These are phyloP conservation scores for Mycena pura DNA, from an alignment of 768 basidiomycete genomes.

Conservation along the genomic window DNA sequence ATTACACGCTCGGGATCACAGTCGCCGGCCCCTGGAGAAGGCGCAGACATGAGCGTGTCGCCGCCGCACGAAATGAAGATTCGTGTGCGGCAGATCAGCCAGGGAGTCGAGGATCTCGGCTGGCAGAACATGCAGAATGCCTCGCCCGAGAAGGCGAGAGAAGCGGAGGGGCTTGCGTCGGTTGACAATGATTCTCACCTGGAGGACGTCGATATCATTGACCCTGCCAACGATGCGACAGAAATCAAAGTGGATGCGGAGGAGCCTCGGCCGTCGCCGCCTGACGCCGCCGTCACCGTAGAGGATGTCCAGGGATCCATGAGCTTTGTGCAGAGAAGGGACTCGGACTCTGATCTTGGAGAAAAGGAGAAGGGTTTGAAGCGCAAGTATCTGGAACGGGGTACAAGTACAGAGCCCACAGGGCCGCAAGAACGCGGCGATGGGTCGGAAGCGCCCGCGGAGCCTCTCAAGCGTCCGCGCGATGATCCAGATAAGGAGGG, in stretches of 20 bases:
- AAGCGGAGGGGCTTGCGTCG: conserved; percentile 27
- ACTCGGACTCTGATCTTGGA: conserved; percentile 52
- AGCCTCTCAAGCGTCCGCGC: conserved; percentile 24
- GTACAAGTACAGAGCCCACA: conserved; percentile 66
- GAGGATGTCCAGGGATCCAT: conserved; percentile 14
- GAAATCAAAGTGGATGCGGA: conserved; percentile 30
- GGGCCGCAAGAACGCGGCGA: conserved; percentile 47
- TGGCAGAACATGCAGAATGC: conserved; percentile 61
- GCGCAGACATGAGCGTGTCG: conserved; percentile 62
- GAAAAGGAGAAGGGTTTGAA: conserved; percentile 69
- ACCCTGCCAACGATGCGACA: conserved; percentile 20
- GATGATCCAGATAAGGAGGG: conserved; percentile 38
- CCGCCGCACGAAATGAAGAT: conserved; percentile 80
- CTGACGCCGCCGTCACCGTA: conserved; percentile 4
- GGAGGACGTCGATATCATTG: conserved; percentile 11
- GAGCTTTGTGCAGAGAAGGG: conserved; percentile 30
- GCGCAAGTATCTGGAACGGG: conserved; percentile 73
- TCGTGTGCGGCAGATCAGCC: conserved; percentile 75
- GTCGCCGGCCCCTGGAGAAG: conserved; percentile 50
- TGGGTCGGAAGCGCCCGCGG: conserved; percentile 14
- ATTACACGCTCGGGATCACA: conserved; percentile 47
- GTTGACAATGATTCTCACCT: conserved; percentile 9
- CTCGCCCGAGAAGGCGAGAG: conserved; percentile 34
- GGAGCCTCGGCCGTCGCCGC: conserved; percentile 15
- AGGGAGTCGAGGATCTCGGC: conserved; percentile 78